Evolutionary conservation across 2,329 filamentous ascomycete genomes (phyloP).

Genomic region (Pseudogymnoascus verrucosus): DNA sequence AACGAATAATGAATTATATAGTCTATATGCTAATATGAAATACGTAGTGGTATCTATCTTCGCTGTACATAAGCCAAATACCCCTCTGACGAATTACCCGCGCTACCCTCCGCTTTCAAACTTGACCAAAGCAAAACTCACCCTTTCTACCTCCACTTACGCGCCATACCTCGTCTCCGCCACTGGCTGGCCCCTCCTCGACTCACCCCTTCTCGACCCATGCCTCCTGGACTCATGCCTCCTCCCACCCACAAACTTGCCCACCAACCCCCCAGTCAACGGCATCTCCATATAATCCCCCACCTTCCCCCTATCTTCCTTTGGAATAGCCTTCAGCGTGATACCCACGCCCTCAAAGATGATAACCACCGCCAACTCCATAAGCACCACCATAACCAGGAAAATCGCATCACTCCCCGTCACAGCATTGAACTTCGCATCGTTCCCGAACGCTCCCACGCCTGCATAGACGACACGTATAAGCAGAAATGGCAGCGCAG

Average conservation of each 20-base stretch:
- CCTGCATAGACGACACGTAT: constrained; percentile 41
- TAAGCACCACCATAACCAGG: constrained; percentile 40
- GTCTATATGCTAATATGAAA: background rate
- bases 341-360: constrained; percentile 36
- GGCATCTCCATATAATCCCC: background rate
- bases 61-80: background rate
- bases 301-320: constrained; percentile 2
- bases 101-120: background rate
- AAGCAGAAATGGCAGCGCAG: constrained; percentile 41
- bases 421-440: constrained; percentile 36
- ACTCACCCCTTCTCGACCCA: background rate
- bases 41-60: background rate
- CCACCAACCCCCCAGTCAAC: background rate
- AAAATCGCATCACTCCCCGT: constrained; percentile 33
- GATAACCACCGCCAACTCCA: constrained; percentile 41
- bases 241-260: background rate
- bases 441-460: constrained; percentile 34
- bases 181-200: background rate
- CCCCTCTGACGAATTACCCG: background rate
- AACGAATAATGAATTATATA: background rate
- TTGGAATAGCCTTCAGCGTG: constrained; percentile 27
- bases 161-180: background rate
- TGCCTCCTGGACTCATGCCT: background rate
- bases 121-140: background rate
- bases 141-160: background rate